Conservation (phyloP, 2,329 filamentous ascomycete genomes). For the Lasiodiplodia citricola region DNA sequence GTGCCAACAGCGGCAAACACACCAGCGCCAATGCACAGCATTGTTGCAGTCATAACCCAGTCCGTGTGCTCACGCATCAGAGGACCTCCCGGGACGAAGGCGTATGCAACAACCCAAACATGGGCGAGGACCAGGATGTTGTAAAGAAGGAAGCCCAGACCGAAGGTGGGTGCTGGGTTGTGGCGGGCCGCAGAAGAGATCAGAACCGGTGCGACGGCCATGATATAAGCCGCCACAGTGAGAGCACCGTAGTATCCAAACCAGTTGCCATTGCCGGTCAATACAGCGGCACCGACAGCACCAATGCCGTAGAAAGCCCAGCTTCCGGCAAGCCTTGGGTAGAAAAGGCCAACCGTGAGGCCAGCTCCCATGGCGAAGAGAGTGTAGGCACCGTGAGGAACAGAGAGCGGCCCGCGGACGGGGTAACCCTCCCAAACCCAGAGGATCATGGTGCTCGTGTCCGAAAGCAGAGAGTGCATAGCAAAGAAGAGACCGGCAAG, state of each 20-base stretch:
- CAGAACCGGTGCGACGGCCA: slow-evolving; percentile 77
- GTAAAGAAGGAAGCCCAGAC: slow-evolving; percentile 86
- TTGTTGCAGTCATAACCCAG: slow-evolving; percentile 88
- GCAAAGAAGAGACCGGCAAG: slow-evolving; percentile 85
- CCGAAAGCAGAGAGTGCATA: slow-evolving; percentile 89
- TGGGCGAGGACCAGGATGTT: slow-evolving; percentile 96
- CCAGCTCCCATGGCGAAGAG: slow-evolving; percentile 86
- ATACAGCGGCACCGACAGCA: slow-evolving; percentile 76
- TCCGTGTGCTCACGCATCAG: slow-evolving; percentile 93
- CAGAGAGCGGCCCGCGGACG: slow-evolving; percentile 82
- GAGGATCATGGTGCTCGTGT: slow-evolving; percentile 97
- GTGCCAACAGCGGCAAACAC: slow-evolving; percentile 71
- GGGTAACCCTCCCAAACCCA: slow-evolving; percentile 99
- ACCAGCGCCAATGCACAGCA: slow-evolving; percentile 83
- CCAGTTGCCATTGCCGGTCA: slow-evolving; percentile 84
- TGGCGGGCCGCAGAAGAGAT: slow-evolving; percentile 78
- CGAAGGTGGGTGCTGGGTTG: slow-evolving; percentile 80
- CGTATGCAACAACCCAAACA: slow-evolving; percentile 97
- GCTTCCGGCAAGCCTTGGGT: slow-evolving; percentile 71
- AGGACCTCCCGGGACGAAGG: slow-evolving; percentile 93
- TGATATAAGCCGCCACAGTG: slow-evolving; percentile 75
- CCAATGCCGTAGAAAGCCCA: slow-evolving; percentile 82
- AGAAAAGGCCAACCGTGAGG: slow-evolving; percentile 74
- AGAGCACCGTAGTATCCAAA: slow-evolving; percentile 86
- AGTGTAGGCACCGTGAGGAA: slow-evolving; percentile 87